phyloP scores from a whole-genome alignment of 352 stramenopile species.

The Thalassiosira exigua region DNA sequence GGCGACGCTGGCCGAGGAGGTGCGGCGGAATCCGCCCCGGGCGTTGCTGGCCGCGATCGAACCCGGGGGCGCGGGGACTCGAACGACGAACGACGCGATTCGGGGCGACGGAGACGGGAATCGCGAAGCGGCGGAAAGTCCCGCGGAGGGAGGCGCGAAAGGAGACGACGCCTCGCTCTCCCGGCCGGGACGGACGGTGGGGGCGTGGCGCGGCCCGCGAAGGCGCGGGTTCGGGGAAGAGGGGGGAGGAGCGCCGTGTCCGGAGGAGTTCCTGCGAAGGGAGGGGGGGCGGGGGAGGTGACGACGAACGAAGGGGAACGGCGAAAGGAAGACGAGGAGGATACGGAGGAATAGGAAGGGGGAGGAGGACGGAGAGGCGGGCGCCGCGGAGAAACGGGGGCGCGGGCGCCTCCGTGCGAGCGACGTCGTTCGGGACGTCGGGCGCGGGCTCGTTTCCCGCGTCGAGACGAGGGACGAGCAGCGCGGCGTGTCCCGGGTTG shows the following conservation, averaged over 20 bases:
- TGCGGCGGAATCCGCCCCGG: constrained; percentile 76
- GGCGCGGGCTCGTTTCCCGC: no score
- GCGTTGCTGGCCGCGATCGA: constrained; percentile 84
- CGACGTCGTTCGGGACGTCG: no score
- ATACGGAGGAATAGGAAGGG: no score
- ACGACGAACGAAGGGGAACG: neutral
- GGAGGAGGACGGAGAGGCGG: no score
- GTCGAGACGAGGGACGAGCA: no score
- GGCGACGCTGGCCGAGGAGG: constrained; percentile 62
- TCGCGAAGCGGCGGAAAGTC: constrained; percentile 9
- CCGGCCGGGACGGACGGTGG: constrained; percentile 47
- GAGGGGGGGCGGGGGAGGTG: constrained; percentile 50
- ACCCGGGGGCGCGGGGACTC: constrained; percentile 28
- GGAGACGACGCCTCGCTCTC: constrained; percentile 2
- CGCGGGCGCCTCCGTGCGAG: no score
- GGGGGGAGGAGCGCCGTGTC: constrained; percentile 80
- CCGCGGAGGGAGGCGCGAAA: neutral
- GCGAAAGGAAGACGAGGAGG: no score
- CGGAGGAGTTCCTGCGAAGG: constrained; percentile 75
- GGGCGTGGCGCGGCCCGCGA: constrained; percentile 61
- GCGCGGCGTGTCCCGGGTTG: no score
- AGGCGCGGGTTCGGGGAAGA: constrained; percentile 62
- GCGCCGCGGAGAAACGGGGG: no score
- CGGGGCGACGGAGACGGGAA: constrained; percentile 20
- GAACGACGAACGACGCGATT: neutral